Base-by-base conservation (phyloP, 1,284 basidiomycete genomes). In the Leccinum brunneo-olivaceum region DNA sequence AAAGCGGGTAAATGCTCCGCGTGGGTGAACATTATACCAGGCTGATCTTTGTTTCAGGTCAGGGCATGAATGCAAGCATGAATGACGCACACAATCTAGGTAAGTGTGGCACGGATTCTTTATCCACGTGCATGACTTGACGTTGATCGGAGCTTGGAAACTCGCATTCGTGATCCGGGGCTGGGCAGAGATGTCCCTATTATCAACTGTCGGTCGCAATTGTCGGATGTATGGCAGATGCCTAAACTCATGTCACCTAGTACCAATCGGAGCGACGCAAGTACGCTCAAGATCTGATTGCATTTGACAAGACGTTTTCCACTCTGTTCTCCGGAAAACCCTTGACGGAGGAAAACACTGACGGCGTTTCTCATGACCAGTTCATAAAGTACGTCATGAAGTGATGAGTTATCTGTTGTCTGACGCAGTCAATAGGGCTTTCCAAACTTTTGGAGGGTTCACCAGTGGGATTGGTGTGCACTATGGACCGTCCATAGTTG, bases 41-140 rank as follows among this genome's bases (percentile, higher is more conserved):
- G 29, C 35, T 51, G 15, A 53, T 32, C 25, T 9, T 32, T 46
- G 10, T 35, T 33, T n/a, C 20, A 77, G 75, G 76, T 7, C 73
- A 82, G 57, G 82, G 82, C 5, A 85, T 85, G 84, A 86, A 86
- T 49, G 81, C 81, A 5, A 70, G 70, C 24, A 74, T 76, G 65
- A 73, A 72, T 49, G 74, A 76, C 43, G 59, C 68, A 4, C 72
- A 70, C 53, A 72, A 74, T 35, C 55, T 65, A 60, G 51, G 56
- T 61, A 39, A 36, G 45, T 15, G 9, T 11, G 19, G 3, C 5
- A 46, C 21, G n/a, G 11, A 38, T 12, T 24, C 2, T 27, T 4
- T 12, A 29, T 14, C 19, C 0, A 5, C 6, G 10, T 5, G 2
- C 7, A 16, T 5, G 16, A 38, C 25, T 39, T 44, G 16, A 39